A percentile compares a stretch with the other conserved stretches of the same genome.
Evolutionary conservation across 2,329 filamentous ascomycete genomes (phyloP).

Genomic region (Penicillium sp.): DNA sequence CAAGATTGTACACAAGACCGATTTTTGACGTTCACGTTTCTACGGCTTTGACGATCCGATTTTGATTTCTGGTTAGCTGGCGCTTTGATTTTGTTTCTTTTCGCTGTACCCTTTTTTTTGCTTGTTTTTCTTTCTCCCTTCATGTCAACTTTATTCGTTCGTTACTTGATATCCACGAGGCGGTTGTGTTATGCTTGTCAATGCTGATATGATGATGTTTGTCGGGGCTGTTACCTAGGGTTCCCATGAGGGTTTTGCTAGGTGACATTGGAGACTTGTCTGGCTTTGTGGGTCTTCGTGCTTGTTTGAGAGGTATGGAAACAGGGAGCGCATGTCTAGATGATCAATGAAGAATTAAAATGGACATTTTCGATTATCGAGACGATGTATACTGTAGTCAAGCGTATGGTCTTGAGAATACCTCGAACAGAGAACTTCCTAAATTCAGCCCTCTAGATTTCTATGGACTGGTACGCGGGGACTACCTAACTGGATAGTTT

Average conservation of each 20-base stretch:
- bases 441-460: no score
- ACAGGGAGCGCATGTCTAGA: neutral
- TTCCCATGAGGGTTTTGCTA: neutral
- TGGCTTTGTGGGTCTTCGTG: neutral
- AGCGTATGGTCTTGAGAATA: no score
- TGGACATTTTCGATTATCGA: neutral
- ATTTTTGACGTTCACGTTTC: constrained; percentile 8
- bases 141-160: neutral
- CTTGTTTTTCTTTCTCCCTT: constrained; percentile 14
- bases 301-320: neutral
- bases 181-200: neutral
- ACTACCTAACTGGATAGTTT: no score
- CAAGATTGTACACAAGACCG: constrained; percentile 23
- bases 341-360: neutral
- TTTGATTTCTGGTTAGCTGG: constrained; percentile 10
- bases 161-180: constrained; percentile 21
- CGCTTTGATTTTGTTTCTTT: constrained; percentile 7
- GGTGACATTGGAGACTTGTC: neutral
- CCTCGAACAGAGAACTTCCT: no score
- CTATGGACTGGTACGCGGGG: no score
- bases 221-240: neutral
- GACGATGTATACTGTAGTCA: neutral
- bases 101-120: constrained; percentile 11
- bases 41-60: constrained; percentile 19
- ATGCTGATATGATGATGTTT: neutral